Percentiles rank a stretch among this genome's conserved stretches.
Conservation (phyloP, 2,329 filamentous ascomycete genomes). For the Boeremia exigua region DNA sequence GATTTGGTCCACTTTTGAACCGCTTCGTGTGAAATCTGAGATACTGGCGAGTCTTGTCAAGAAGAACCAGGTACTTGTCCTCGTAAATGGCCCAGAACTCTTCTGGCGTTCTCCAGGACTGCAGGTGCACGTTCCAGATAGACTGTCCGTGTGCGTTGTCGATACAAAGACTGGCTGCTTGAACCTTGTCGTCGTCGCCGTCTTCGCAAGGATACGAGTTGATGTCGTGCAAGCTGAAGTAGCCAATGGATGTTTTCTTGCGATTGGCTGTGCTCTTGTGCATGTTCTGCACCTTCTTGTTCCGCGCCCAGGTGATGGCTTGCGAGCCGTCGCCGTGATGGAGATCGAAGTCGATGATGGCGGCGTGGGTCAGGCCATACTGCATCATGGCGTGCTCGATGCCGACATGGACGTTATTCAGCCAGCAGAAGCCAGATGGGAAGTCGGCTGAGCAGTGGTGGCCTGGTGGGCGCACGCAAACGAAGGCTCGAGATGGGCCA, state of each 20-base stretch:
- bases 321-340: conserved; percentile 75
- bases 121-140: conserved; percentile 94
- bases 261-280: conserved; percentile 74
- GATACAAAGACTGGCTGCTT: conserved; percentile 91
- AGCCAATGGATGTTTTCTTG: conserved; percentile 89
- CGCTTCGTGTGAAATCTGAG: conserved; percentile 74
- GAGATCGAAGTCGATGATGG: conserved; percentile 61
- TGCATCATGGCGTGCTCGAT: conserved; percentile 87
- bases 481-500: conserved; percentile 79
- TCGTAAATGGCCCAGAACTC: conserved; percentile 94
- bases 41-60: conserved; percentile 82
- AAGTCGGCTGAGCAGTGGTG: conserved; percentile 91
- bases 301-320: conserved; percentile 89
- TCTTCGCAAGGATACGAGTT: conserved; percentile 97
- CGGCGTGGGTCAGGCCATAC: conserved; percentile 89
- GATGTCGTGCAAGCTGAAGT: conserved; percentile 97
- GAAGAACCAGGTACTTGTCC: conserved; percentile 73
- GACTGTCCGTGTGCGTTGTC: conserved; percentile 93
- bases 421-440: conserved; percentile 96
- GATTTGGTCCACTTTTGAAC: conserved; percentile 62
- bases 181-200: conserved; percentile 92
- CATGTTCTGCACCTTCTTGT: conserved; percentile 68
- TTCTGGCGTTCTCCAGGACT: conserved; percentile 79
- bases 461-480: conserved; percentile 89
- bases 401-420: conserved; percentile 97